A percentile compares a stretch with the other conserved stretches of the same genome.
Conservation (phyloP, 192 early-diverging fungal species). For the Linnemannia hyalina region DNA sequence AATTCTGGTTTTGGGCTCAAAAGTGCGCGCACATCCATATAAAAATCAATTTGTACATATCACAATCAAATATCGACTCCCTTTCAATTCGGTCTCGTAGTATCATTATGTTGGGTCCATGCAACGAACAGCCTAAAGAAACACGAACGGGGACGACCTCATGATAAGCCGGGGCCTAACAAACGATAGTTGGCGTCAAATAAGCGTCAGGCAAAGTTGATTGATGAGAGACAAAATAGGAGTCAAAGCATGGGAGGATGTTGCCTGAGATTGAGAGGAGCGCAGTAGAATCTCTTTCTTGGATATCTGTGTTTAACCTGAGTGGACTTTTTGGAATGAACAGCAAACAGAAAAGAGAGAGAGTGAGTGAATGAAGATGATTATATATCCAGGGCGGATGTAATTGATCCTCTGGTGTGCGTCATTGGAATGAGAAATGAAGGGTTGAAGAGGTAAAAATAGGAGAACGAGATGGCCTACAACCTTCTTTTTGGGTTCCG, state of each 20-base stretch:
- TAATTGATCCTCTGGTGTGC: not conserved
- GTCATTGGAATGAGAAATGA: not conserved
- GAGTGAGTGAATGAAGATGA: not conserved
- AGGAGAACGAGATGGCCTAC: not conserved
- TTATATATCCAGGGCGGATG: not conserved
- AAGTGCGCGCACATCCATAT: not conserved
- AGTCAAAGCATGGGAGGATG: not conserved
- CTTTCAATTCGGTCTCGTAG: not conserved
- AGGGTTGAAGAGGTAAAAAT: not conserved
- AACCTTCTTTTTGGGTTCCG: conserved; percentile 3
- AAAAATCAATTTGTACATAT: not conserved
- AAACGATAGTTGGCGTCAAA: not conserved
- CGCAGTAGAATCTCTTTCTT: not conserved
- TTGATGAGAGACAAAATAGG: not conserved
- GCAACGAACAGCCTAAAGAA: not conserved
- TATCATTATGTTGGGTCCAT: not conserved
- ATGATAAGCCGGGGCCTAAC: not conserved
- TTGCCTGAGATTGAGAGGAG: not conserved
- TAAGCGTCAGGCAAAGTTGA: not conserved
- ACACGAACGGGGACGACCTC: not conserved
- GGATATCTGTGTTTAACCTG: not conserved
- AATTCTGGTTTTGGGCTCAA: not conserved
- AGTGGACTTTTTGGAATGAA: not conserved
- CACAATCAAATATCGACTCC: not conserved
- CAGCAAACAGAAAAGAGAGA: not conserved